Conservation (phyloP, 2,329 filamentous ascomycete species). For the Akanthomyces lecanii region DNA sequence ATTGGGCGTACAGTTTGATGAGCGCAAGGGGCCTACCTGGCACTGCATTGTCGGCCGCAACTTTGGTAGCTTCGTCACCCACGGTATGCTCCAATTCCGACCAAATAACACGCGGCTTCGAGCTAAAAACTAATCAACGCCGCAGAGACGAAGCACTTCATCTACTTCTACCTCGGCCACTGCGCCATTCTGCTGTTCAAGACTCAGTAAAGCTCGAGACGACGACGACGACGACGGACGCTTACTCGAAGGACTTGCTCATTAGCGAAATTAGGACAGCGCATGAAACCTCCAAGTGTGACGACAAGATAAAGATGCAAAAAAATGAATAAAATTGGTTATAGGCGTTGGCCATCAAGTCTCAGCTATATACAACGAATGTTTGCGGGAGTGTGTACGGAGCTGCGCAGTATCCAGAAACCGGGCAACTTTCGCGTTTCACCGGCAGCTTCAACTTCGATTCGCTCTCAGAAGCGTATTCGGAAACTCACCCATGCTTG, state of each 20-base stretch:
- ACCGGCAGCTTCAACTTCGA: too few species aligned
- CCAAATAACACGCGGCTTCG: not conserved
- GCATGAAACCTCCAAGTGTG: not conserved
- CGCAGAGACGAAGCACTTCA: conserved; percentile 97
- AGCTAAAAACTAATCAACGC: not conserved
- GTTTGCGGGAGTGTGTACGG: not conserved
- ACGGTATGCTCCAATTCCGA: conserved; percentile 57
- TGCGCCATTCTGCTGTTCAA: conserved; percentile 98
- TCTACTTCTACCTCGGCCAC: conserved; percentile 99
- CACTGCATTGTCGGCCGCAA: conserved; percentile 98
- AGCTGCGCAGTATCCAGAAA: not conserved
- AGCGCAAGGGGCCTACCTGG: conserved; percentile 96
- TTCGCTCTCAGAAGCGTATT: too few species aligned
- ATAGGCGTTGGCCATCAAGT: not conserved
- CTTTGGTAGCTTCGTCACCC: conserved; percentile 98
- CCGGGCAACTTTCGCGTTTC: not conserved
- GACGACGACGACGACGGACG: not conserved
- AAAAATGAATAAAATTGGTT: conserved; percentile 12
- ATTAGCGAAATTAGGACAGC: not conserved
- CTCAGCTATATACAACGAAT: not conserved
- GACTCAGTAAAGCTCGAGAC: conserved; percentile 65
- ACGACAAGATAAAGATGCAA: conserved; percentile 3
- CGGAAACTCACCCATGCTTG: too few species aligned
- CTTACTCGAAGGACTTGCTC: not conserved
- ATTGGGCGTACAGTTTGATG: conserved; percentile 70